Conservation (phyloP, 2,329 filamentous ascomycete species). For the Peltaster fructicola region DNA sequence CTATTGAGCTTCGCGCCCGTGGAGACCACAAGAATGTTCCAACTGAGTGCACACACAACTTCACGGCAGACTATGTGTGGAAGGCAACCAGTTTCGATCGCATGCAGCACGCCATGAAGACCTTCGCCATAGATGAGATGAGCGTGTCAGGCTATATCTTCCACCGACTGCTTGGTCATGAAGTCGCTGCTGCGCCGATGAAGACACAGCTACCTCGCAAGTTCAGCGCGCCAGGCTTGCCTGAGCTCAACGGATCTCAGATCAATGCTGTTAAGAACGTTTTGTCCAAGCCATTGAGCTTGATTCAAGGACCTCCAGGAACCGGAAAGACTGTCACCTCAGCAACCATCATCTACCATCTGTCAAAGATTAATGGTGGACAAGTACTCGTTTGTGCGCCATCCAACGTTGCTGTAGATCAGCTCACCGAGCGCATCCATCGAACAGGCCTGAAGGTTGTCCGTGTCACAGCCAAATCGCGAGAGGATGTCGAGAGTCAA, state of each 20-base stretch:
- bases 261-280: slow-evolving; percentile 94
- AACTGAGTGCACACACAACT: slow-evolving; percentile 91
- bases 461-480: slow-evolving; percentile 93
- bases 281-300: slow-evolving; percentile 75
- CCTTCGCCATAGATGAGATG: slow-evolving; percentile 93
- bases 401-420: slow-evolving; percentile 95
- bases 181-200: slow-evolving; percentile 86
- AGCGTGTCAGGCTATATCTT: slow-evolving; percentile 98
- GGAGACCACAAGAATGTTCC: slow-evolving; percentile 93
- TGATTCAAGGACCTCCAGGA: slow-evolving; percentile 92
- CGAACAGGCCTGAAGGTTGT: slow-evolving; percentile 90
- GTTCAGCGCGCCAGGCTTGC: slow-evolving; percentile 84
- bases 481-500: slow-evolving; percentile 96
- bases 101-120: slow-evolving; percentile 99
- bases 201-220: slow-evolving; percentile 93
- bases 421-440: slow-evolving; percentile 93
- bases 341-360: slow-evolving; percentile 93
- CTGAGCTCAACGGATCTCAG: slow-evolving; percentile 88
- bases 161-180: slow-evolving; percentile 86
- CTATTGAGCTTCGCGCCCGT: slow-evolving; percentile 80
- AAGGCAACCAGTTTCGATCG: slow-evolving; percentile 98
- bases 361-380: slow-evolving; percentile 85
- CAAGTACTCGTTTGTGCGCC: slow-evolving; percentile 93
- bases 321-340: slow-evolving; percentile 98
- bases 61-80: slow-evolving; percentile 98